Evolutionary conservation across 495 filamentous ascomycete species (phyloP), one percentile per base, ranked within the genome.

Genomic region (Paragyromitra xinjiangensis): DNA sequence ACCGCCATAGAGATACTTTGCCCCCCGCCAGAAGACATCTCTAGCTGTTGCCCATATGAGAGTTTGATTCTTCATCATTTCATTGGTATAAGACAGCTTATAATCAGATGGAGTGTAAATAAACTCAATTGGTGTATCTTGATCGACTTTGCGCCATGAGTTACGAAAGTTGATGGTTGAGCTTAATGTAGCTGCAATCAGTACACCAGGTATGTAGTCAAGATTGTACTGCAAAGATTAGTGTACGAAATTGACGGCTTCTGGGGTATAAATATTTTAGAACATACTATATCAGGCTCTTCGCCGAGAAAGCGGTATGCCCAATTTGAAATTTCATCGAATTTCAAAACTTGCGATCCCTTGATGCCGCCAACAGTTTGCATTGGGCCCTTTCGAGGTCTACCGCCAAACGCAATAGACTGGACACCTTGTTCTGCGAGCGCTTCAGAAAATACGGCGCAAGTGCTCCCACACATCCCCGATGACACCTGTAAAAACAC

Each of bases 321-420:
- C 61, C 50, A 81, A 39, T 0, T 2, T 37, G 64, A 58, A 29
- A 80, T 75, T 0, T 40, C n/a, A 34, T 81, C 79, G 55, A 78
- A 82, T 19, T 9, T 8, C 44, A 81, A 42, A 40, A 79, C 71
- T 29, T 82, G 79, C 0, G 64, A 63, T 14, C 80, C 80, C 48
- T 81, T 81, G 12, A 79, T 45, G 8, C 80, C 80, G 14, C 80
- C 80, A 37, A 82, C 71, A 3, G 64, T 58, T 73, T 82, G 80
- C 80, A 82, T 82, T 26, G 75, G 75, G 24, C 75, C 70, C 16
- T 19, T 22, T 1, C 14, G 19, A 6, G 79, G 79, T 42, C 79
- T 42, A 1, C 80, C 80, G 7, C 78, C 78, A 37, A 81, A 78
- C 3, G 59, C 29, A 6, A 82, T 70, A 26, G 75, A 51, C 16